Conservation (phyloP, 352 stramenopile genomes). For the Phytophthora europaea region DNA sequence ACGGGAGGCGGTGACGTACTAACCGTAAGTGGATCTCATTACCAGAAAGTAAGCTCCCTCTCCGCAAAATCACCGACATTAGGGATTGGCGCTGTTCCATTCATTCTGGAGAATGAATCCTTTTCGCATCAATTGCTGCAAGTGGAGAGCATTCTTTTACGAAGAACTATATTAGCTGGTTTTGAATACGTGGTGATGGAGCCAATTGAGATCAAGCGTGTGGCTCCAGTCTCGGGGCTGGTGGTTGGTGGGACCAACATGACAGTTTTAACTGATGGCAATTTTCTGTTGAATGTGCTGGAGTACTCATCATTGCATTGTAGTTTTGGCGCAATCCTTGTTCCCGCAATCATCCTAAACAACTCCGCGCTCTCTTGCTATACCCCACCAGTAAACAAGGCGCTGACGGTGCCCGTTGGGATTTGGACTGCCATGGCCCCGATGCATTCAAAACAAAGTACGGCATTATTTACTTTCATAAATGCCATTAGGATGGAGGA, state of each 20-base stretch:
- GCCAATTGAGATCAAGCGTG: constrained; percentile 27
- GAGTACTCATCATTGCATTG: constrained; percentile 39
- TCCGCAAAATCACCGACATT: constrained; percentile 22
- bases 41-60: constrained; percentile 38
- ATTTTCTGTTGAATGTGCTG: constrained; percentile 18
- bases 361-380: constrained; percentile 36
- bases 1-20: constrained; percentile 37
- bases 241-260: constrained; percentile 28
- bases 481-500: constrained; percentile 28
- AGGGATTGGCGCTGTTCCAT: constrained; percentile 24
- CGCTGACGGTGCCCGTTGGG: constrained; percentile 38
- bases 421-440: constrained; percentile 22
- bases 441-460: constrained; percentile 10
- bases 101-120: constrained; percentile 25
- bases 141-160: constrained; percentile 31
- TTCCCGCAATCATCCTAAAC: constrained; percentile 31
- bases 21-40: constrained; percentile 40
- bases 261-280: constrained; percentile 39
- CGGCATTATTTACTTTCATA: constrained; percentile 27
- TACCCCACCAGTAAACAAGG: constrained; percentile 29
- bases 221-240: constrained; percentile 27
- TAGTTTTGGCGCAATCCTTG: constrained; percentile 34
- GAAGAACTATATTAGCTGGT: constrained; percentile 22
- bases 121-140: constrained; percentile 27
- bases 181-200: constrained; percentile 38